phyloP scores from a whole-genome alignment of 2,329 filamentous ascomycete genomes.

The Botrytis sinoallii region DNA sequence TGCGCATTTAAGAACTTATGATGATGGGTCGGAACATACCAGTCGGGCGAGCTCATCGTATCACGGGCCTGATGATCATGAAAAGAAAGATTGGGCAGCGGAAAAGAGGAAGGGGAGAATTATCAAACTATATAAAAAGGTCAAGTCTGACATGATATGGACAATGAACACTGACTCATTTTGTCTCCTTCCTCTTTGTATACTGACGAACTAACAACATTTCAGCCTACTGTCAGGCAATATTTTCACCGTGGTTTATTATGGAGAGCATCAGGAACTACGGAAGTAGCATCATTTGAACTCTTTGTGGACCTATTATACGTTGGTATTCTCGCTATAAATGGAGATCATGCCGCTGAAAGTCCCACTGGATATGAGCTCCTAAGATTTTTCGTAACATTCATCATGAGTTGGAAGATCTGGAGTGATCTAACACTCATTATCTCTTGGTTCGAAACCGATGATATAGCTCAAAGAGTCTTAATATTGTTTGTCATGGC shows the following conservation, averaged over 20 bases:
- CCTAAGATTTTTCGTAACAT: conserved; percentile 59
- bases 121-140: conserved; percentile 55
- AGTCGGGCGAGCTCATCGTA: conserved; percentile 25
- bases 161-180: neutral
- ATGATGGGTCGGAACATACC: conserved; percentile 33
- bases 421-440: conserved; percentile 58
- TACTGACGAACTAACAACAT: neutral
- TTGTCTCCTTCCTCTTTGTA: no score
- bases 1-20: conserved; percentile 53
- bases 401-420: conserved; percentile 58
- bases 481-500: conserved; percentile 59
- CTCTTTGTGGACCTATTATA: conserved; percentile 64
- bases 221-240: conserved; percentile 55
- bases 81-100: conserved; percentile 40
- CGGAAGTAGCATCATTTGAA: conserved; percentile 62
- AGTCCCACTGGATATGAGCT: conserved; percentile 52
- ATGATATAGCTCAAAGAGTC: conserved; percentile 57
- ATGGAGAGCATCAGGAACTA: conserved; percentile 56
- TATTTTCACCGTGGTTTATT: conserved; percentile 64
- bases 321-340: conserved; percentile 56
- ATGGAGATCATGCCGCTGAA: conserved; percentile 59
- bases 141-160: neutral
- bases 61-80: conserved; percentile 33
- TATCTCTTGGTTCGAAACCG: conserved; percentile 58
- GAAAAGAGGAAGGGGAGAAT: conserved; percentile 41